A percentile compares a stretch with the other conserved stretches of the same genome.
Evolutionary conservation across 2,329 filamentous ascomycete genomes (phyloP).

Genomic region (Cadophora sp.): DNA sequence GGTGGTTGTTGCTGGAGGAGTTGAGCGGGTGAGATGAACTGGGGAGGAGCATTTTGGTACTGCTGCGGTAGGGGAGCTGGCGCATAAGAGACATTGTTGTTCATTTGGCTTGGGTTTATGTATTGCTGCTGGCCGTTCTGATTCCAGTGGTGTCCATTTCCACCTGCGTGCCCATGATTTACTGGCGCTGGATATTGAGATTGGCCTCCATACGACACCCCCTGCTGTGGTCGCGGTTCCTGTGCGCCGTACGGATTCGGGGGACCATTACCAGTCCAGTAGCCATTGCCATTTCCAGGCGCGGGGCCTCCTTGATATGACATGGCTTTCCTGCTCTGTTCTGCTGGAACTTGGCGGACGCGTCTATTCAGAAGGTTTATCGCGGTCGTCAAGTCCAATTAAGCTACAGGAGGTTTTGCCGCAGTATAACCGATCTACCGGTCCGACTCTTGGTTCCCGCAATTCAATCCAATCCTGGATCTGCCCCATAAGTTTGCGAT

Average conservation of each 20-base stretch:
- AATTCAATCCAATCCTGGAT: not conserved
- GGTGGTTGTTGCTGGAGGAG: constrained; percentile 39
- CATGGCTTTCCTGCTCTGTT: constrained; percentile 28
- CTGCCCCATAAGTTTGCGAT: constrained; percentile 1
- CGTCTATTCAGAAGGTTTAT: constrained; percentile 5
- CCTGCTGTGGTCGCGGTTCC: constrained; percentile 26
- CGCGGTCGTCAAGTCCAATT: not conserved
- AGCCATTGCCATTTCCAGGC: constrained; percentile 33
- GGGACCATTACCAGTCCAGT: constrained; percentile 34
- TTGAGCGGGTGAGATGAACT: constrained; percentile 43
- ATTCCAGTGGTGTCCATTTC: constrained; percentile 27
- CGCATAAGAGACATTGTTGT: constrained; percentile 22
- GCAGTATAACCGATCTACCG: not conserved
- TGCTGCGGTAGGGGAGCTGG: constrained; percentile 21
- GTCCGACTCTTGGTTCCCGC: not conserved
- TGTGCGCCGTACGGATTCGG: constrained; percentile 30
- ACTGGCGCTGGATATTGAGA: constrained; percentile 23
- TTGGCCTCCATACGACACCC: constrained; percentile 15
- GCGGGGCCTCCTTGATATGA: constrained; percentile 39
- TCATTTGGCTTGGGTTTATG: constrained; percentile 27
- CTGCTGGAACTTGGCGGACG: constrained; percentile 5
- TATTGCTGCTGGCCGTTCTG: constrained; percentile 32
- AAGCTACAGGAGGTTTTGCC: not conserved
- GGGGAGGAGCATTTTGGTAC: constrained; percentile 24
- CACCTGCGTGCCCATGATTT: not conserved